phyloP scores from a whole-genome alignment of 768 basidiomycete species.

The Boletus rubescentipes region DNA sequence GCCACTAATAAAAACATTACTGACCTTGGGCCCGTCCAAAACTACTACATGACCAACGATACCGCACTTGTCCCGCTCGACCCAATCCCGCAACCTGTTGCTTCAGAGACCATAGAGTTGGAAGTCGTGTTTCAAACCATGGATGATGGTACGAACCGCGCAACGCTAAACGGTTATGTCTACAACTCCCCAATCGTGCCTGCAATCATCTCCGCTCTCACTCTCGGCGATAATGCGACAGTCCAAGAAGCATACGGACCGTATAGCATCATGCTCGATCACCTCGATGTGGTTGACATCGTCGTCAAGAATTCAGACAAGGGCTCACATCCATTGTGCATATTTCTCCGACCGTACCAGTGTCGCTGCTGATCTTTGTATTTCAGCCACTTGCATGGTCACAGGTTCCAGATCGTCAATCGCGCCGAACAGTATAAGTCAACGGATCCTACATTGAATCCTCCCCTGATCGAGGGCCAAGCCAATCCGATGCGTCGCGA shows the following conservation, averaged over 20 bases:
- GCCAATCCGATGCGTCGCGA: conserved; percentile 91
- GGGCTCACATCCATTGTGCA: conserved; percentile 83
- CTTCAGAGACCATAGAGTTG: conserved; percentile 63
- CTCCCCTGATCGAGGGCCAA: conserved; percentile 74
- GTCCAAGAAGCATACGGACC: conserved; percentile 74
- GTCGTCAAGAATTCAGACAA: conserved; percentile 70
- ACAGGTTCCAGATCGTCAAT: conserved; percentile 80
- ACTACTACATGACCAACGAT: conserved; percentile 67
- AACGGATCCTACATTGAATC: conserved; percentile 74
- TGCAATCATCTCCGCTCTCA: conserved; percentile 70
- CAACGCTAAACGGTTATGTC: conserved; percentile 69
- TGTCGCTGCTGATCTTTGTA: neutral
- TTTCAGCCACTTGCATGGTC: conserved; percentile 85
- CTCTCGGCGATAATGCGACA: conserved; percentile 73
- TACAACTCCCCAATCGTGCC: conserved; percentile 74
- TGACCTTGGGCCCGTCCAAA: conserved; percentile 51
- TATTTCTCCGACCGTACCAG: neutral
- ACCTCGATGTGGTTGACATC: conserved; percentile 75
- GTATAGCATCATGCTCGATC: conserved; percentile 70
- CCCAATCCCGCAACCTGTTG: conserved; percentile 46
- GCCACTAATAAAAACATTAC: conserved; percentile 47
- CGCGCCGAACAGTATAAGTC: conserved; percentile 70
- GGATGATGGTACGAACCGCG: conserved; percentile 81
- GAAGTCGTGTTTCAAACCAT: conserved; percentile 81
- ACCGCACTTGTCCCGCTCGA: conserved; percentile 63